Percentiles rank a stretch among this genome's conserved stretches.
phyloP scores from a whole-genome alignment of 2,329 filamentous ascomycete species.

The Exophiala bonariae region DNA sequence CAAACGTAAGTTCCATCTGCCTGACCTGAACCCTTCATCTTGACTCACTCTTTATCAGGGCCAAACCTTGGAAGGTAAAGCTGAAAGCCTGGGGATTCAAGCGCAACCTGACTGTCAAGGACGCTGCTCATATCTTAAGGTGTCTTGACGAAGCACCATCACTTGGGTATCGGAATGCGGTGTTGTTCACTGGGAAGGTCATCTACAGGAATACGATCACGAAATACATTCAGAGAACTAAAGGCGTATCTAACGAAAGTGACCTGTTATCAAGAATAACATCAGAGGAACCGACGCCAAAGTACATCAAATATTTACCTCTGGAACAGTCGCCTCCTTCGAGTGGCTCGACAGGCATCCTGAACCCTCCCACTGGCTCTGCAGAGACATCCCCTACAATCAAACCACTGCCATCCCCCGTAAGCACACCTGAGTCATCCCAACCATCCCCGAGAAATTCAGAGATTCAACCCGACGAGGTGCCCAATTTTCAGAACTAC shows the following conservation, averaged over 20 bases:
- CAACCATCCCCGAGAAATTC: neutral
- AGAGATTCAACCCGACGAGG: too few species aligned
- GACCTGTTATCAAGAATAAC: slow-evolving; percentile 16
- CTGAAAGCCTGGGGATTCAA: slow-evolving; percentile 16
- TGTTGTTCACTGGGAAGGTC: slow-evolving; percentile 13
- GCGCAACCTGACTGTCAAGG: slow-evolving; percentile 13
- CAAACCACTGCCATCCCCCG: slow-evolving; percentile 9
- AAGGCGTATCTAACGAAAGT: slow-evolving; percentile 7
- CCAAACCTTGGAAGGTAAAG: slow-evolving; percentile 20
- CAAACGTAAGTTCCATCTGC: too few species aligned
- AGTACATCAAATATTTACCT: slow-evolving; percentile 15
- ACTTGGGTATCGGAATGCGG: slow-evolving; percentile 5
- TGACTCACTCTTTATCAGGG: slow-evolving; percentile 1
- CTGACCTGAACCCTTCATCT: too few species aligned
- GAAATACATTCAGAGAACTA: slow-evolving; percentile 19
- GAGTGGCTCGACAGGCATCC: slow-evolving; percentile 2
- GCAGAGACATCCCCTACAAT: slow-evolving; percentile 9
- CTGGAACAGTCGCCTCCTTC: slow-evolving; percentile 7
- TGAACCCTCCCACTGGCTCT: neutral
- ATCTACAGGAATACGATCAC: slow-evolving; percentile 11
- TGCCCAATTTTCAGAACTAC: too few species aligned
- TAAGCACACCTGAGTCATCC: slow-evolving; percentile 8
- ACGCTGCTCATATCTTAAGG: slow-evolving; percentile 20
- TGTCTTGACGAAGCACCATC: slow-evolving; percentile 12
- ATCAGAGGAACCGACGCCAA: slow-evolving; percentile 8